phyloP scores from a whole-genome alignment of 805 yeast species.

The Candida broadrunensis region DNA sequence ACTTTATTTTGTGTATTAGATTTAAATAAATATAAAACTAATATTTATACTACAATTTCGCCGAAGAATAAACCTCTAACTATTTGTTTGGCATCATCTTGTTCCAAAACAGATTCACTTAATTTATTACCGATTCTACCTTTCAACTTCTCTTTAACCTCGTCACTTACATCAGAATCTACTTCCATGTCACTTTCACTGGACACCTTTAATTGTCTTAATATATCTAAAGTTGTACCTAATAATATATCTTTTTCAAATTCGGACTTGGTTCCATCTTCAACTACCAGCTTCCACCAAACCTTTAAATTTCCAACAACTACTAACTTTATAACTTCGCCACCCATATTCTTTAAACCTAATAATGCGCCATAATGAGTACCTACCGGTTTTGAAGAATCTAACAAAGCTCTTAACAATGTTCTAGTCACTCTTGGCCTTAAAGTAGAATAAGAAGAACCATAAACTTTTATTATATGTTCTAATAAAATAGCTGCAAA shows the following conservation, averaged over 20 bases:
- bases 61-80: constrained; percentile 73
- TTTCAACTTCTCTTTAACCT: constrained; percentile 39
- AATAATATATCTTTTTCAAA: constrained; percentile 48
- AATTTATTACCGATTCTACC: constrained; percentile 62
- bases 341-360: constrained; percentile 81
- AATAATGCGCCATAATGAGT: constrained; percentile 89
- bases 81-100: constrained; percentile 48
- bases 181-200: constrained; percentile 29
- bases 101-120: constrained; percentile 46
- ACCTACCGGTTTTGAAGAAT: constrained; percentile 77
- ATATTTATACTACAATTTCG: constrained; percentile 33
- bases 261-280: constrained; percentile 34
- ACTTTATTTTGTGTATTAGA: too few species aligned
- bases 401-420: constrained; percentile 83
- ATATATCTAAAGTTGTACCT: constrained; percentile 49
- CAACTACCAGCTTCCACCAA: constrained; percentile 69
- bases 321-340: constrained; percentile 81
- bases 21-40: too few species aligned
- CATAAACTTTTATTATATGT: constrained; percentile 75
- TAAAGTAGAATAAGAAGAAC: constrained; percentile 81
- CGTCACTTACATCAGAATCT: constrained; percentile 31
- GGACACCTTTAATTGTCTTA: constrained; percentile 44
- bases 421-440: constrained; percentile 95
- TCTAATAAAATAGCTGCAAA: constrained; percentile 81
- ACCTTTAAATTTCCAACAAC: constrained; percentile 79